A percentile compares a stretch with the other conserved stretches of the same genome.
Evolutionary conservation across 2,329 filamentous ascomycete genomes (phyloP).

Genomic region (Diaporthe longicolla): DNA sequence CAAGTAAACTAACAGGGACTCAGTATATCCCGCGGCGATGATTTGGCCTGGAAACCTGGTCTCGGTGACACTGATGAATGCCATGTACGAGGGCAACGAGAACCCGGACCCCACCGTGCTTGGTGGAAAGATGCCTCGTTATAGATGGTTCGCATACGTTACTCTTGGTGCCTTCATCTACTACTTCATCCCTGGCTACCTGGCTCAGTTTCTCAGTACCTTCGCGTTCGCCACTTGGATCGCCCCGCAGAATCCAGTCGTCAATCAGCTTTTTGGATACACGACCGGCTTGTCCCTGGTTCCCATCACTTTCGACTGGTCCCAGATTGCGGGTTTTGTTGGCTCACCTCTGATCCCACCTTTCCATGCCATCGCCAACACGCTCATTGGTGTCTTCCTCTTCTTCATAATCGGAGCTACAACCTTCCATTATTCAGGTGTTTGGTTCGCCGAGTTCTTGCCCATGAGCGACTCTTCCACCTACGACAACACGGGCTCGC

Average conservation of each 20-base stretch:
- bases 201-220: slow-evolving; percentile 78
- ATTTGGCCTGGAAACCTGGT: slow-evolving; percentile 81
- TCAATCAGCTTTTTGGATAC: slow-evolving; percentile 83
- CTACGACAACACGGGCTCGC: slow-evolving; percentile 77
- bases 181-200: slow-evolving; percentile 78
- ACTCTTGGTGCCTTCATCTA: slow-evolving; percentile 72
- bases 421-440: slow-evolving; percentile 74
- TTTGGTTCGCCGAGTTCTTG: slow-evolving; percentile 75
- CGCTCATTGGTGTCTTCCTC: slow-evolving; percentile 74
- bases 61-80: slow-evolving; percentile 76
- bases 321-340: slow-evolving; percentile 77
- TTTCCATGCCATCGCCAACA: slow-evolving; percentile 82
- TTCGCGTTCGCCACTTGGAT: slow-evolving; percentile 83
- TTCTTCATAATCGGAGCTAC: slow-evolving; percentile 75
- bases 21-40: slow-evolving; percentile 77
- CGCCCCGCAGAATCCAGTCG: slow-evolving; percentile 74
- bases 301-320: slow-evolving; percentile 84
- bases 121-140: slow-evolving; percentile 77
- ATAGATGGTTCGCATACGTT: slow-evolving; percentile 73
- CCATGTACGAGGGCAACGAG: slow-evolving; percentile 76
- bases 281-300: slow-evolving; percentile 76
- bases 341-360: slow-evolving; percentile 78
- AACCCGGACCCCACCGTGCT: slow-evolving; percentile 64
- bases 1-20: not conserved
- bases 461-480: slow-evolving; percentile 79